A percentile compares a stretch with the other conserved stretches of the same genome.
Evolutionary conservation across 2,329 filamentous ascomycete genomes (phyloP).

Genomic region (Sclerotinia glacialis): DNA sequence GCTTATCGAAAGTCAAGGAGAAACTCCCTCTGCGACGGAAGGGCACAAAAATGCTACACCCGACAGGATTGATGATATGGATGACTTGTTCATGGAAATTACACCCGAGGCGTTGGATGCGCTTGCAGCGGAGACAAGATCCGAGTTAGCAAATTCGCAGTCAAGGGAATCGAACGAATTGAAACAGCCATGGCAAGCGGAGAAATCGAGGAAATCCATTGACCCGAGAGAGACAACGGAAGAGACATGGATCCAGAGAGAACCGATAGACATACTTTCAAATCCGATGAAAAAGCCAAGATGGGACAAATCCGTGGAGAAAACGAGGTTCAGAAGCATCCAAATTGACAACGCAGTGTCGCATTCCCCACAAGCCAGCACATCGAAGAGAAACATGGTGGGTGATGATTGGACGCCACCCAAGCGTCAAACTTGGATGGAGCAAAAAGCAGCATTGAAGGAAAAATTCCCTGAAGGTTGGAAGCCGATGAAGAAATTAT

Average conservation of each 20-base stretch:
- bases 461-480: conserved; percentile 80
- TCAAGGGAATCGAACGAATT: not conserved
- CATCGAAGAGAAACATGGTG: conserved; percentile 11
- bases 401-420: conserved; percentile 27
- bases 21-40: not conserved
- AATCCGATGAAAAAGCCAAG: conserved; percentile 7
- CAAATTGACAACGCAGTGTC: conserved; percentile 21
- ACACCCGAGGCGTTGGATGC: conserved; percentile 42
- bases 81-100: conserved; percentile 37
- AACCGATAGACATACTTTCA: conserved; percentile 7
- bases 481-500: conserved; percentile 80
- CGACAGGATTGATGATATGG: conserved; percentile 1
- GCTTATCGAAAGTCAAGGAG: not conserved
- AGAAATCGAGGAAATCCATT: not conserved
- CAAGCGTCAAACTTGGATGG: conserved; percentile 60
- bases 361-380: conserved; percentile 18
- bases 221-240: not conserved
- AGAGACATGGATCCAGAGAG: conserved; percentile 1
- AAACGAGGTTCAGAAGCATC: conserved; percentile 14
- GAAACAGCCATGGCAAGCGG: not conserved
- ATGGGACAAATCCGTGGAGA: conserved; percentile 9
- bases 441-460: conserved; percentile 71
- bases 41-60: not conserved
- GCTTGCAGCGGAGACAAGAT: conserved; percentile 30
- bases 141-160: conserved; percentile 4